These are phyloP conservation scores for Chytriomyces hyalinus DNA, from an alignment of 192 early-diverging fungal species.

Conservation along the genomic window DNA sequence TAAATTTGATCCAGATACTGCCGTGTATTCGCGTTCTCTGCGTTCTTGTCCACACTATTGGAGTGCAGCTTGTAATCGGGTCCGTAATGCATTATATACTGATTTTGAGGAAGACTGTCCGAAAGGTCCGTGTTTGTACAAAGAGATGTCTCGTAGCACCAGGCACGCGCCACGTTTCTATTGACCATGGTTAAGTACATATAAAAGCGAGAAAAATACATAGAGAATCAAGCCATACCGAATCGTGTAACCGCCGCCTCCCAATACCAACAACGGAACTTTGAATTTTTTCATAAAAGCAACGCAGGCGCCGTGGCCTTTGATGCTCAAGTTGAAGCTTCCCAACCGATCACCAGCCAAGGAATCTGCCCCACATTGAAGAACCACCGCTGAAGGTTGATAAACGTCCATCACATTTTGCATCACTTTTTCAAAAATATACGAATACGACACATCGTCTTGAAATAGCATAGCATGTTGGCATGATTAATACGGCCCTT, in stretches of 20 bases:
- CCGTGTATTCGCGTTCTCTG: conserved; percentile 85
- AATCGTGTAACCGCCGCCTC: conserved; percentile 98
- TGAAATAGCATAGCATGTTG: neutral
- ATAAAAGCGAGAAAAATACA: neutral
- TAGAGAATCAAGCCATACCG: conserved; percentile 39
- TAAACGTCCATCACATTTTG: conserved; percentile 90
- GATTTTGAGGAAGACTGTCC: conserved; percentile 81
- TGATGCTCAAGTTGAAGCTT: conserved; percentile 92
- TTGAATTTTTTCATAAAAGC: conserved; percentile 90
- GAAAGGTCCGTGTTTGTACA: conserved; percentile 76
- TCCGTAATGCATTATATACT: conserved; percentile 89
- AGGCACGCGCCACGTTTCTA: conserved; percentile 85
- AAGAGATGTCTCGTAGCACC: conserved; percentile 94
- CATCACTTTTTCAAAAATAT: conserved; percentile 88
- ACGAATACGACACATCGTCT: conserved; percentile 89
- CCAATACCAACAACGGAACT: conserved; percentile 89
- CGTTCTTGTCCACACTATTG: conserved; percentile 70
- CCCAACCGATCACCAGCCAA: conserved; percentile 92
- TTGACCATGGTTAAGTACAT: conserved; percentile 64
- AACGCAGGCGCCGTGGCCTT: conserved; percentile 93
- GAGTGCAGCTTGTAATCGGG: conserved; percentile 88
- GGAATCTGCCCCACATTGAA: conserved; percentile 97
- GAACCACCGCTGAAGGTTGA: conserved; percentile 86
- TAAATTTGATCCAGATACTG: conserved; percentile 81
- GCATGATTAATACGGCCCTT: neutral